Percentiles rank a stretch among this genome's conserved stretches.
Evolutionary conservation across 139 green algal species (phyloP).

Genomic region (Diplosphaera chodatii): DNA sequence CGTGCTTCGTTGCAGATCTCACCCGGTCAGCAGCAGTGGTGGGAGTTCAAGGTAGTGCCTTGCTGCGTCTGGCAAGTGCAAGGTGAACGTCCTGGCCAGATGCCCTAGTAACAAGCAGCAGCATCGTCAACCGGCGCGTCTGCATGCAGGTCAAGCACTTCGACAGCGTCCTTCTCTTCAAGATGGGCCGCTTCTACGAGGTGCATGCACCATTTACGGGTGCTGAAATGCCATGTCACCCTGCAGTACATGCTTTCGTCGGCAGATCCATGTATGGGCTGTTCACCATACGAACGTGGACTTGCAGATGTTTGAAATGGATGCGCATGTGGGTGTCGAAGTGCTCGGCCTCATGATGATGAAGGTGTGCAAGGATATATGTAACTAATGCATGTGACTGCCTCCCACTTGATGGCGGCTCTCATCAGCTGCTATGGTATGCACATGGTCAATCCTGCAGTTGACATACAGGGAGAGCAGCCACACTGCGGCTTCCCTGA

Average conservation of each 20-base stretch:
- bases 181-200: conserved; percentile 94
- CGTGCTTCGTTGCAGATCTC: conserved; percentile 43
- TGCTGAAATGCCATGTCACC: no score
- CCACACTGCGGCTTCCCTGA: conserved; percentile 92
- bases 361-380: conserved; percentile 40
- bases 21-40: conserved; percentile 78
- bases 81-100: no score
- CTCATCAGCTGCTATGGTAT: no score
- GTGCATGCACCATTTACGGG: background rate
- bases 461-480: conserved; percentile 73
- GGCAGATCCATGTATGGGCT: no score
- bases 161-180: conserved; percentile 87
- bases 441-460: background rate
- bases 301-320: conserved; percentile 96
- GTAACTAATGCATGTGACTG: background rate
- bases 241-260: no score
- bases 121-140: no score
- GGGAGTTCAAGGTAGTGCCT: background rate
- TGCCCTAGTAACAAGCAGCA: no score
- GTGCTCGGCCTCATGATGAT: conserved; percentile 90
- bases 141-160: conserved; percentile 65
- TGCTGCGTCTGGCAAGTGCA: no score
- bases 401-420: background rate
- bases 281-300: no score
- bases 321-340: conserved; percentile 84